Evolutionary conservation across 2,329 filamentous ascomycete species (phyloP).

Genomic region (Ustulina deusta): DNA sequence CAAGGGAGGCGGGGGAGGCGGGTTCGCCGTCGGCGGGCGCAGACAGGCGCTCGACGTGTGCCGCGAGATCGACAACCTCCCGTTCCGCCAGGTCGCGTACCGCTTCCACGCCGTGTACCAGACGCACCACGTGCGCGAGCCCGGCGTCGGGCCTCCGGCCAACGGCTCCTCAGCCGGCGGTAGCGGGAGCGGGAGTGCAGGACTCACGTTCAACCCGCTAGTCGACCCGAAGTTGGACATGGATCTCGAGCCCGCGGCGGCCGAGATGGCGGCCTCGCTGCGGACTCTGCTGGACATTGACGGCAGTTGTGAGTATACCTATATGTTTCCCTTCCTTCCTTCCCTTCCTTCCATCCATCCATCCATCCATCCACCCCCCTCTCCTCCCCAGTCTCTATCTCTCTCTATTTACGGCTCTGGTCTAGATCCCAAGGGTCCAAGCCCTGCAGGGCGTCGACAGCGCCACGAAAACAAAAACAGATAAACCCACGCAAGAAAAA

Average conservation of each 20-base stretch:
- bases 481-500: not conserved
- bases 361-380: too few species aligned
- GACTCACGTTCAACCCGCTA: constrained; percentile 65
- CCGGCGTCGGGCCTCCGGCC: constrained; percentile 46
- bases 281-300: constrained; percentile 58
- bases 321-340: not conserved
- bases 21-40: constrained; percentile 53
- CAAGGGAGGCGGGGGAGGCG: constrained; percentile 22
- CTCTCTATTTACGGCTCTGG: not conserved
- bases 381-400: not conserved
- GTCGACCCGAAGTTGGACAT: constrained; percentile 57
- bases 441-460: not conserved
- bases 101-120: constrained; percentile 72
- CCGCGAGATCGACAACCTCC: constrained; percentile 67
- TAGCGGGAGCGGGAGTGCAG: not conserved
- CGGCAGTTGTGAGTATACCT: constrained; percentile 57
- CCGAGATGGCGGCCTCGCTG: constrained; percentile 60
- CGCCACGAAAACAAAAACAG: not conserved
- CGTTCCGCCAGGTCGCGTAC: constrained; percentile 70
- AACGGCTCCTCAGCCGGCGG: not conserved
- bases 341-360: not conserved
- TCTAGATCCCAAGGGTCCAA: not conserved
- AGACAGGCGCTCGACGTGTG: constrained; percentile 61
- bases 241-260: constrained; percentile 61
- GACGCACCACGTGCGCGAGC: constrained; percentile 63